Conservation (phyloP, 805 yeast species). For the Cyberlindnera euphorbiae region DNA sequence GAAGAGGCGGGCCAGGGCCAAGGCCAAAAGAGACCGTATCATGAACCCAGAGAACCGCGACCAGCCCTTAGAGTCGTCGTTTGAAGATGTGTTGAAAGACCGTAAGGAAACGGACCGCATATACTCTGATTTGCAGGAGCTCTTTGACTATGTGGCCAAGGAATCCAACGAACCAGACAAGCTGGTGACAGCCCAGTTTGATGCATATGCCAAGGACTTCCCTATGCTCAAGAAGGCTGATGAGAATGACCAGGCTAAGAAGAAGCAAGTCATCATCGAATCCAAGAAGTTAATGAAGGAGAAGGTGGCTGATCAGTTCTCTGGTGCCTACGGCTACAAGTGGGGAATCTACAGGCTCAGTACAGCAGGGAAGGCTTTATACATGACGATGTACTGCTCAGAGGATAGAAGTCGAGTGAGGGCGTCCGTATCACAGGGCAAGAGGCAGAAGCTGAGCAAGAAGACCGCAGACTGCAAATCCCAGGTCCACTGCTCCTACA, state of each 20-base stretch:
- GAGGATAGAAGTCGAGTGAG: constrained; percentile 6
- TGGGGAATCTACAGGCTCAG: constrained; percentile 10
- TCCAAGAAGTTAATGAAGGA: constrained; percentile 4
- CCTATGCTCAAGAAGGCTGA: background rate
- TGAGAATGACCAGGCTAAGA: background rate
- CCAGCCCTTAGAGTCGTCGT: background rate
- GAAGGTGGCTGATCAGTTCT: background rate
- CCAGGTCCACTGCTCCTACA: constrained; percentile 6
- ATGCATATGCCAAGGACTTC: background rate
- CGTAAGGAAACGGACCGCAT: no score
- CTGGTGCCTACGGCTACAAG: constrained; percentile 1
- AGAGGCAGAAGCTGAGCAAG: constrained; percentile 5
- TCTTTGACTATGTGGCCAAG: constrained; percentile 1
- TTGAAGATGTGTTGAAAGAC: background rate
- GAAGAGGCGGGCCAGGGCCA: background rate
- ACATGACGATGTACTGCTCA: constrained; percentile 10
- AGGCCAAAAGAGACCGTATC: background rate
- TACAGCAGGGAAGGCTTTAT: constrained; percentile 1
- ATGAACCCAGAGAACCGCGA: no score
- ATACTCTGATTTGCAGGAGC: background rate
- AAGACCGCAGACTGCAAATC: constrained; percentile 10
- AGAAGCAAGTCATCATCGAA: background rate
- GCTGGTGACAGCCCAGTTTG: background rate
- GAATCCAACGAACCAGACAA: background rate
- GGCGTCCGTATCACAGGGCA: constrained; percentile 7